These are phyloP conservation scores for Maudiozyma turicensis DNA, from an alignment of 805 yeast species.

Conservation along the genomic window DNA sequence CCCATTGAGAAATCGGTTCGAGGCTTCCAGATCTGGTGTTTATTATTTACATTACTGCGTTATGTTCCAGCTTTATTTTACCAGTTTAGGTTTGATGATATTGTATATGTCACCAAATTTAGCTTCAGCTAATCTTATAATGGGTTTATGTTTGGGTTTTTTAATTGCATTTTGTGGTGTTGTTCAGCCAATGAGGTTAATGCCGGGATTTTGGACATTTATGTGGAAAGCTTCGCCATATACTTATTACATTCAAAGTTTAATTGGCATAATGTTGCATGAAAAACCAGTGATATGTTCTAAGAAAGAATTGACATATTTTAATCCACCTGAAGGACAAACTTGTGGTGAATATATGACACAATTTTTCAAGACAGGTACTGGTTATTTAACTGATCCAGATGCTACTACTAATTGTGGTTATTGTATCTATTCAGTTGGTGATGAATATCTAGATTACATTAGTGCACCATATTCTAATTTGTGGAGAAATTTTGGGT, in stretches of 20 bases:
- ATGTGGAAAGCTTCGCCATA: conserved; percentile 35
- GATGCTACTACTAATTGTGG: conserved; percentile 40
- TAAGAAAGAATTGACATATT: conserved; percentile 11
- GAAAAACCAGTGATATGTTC: conserved; percentile 37
- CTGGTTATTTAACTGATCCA: conserved; percentile 20
- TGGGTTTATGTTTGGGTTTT: conserved; percentile 20
- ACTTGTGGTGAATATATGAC: conserved; percentile 20
- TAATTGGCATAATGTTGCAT: conserved; percentile 42
- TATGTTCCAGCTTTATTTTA: conserved; percentile 39
- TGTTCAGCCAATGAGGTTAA: conserved; percentile 29
- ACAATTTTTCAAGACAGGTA: conserved; percentile 8
- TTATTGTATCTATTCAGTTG: conserved; percentile 42
- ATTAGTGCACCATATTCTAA: conserved; percentile 25
- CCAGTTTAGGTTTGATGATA: conserved; percentile 32
- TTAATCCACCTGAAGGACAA: conserved; percentile 15
- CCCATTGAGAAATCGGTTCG: conserved; percentile 29
- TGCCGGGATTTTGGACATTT: conserved; percentile 37
- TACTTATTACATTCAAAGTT: conserved; percentile 35
- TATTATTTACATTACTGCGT: conserved; percentile 34
- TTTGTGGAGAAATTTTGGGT: conserved; percentile 52
- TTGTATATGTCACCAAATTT: conserved; percentile 15
- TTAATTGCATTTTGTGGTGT: conserved; percentile 32
- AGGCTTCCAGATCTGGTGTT: conserved; percentile 37
- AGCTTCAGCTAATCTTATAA: conserved; percentile 23
- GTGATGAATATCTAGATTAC: conserved; percentile 42